Evolutionary conservation across 768 basidiomycete genomes (phyloP).

Genomic region (Tulasnella sp.): DNA sequence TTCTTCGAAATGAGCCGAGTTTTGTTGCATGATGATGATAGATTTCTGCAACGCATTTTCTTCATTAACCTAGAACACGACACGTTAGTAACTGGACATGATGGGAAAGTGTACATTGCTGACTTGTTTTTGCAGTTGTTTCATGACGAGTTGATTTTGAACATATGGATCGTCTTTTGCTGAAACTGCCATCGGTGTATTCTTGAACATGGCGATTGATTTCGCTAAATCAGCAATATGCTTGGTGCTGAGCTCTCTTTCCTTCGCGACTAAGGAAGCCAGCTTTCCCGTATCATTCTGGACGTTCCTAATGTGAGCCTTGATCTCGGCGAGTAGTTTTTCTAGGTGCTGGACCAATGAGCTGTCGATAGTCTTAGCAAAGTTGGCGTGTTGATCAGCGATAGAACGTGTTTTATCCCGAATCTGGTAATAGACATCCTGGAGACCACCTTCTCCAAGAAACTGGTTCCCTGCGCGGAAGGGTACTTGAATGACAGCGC

Average conservation of each 20-base stretch:
- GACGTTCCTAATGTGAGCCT: conserved; percentile 94
- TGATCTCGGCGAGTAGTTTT: conserved; percentile 89
- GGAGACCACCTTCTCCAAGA: conserved; percentile 90
- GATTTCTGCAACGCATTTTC: conserved; percentile 97
- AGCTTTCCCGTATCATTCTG: conserved; percentile 94
- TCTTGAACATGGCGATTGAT: conserved; percentile 83
- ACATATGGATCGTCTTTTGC: conserved; percentile 73
- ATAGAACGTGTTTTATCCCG: conserved; percentile 87
- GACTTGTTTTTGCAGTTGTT: conserved; percentile 70
- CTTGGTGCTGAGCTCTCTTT: conserved; percentile 76
- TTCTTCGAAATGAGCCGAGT: conserved; percentile 91
- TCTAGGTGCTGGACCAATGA: conserved; percentile 97
- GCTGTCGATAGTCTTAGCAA: conserved; percentile 89
- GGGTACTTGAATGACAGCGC: conserved; percentile 92
- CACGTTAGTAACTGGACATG: neutral
- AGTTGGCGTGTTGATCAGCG: conserved; percentile 91
- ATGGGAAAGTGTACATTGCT: conserved; percentile 11
- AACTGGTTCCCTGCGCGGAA: conserved; percentile 95
- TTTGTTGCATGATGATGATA: conserved; percentile 96
- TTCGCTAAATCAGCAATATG: conserved; percentile 78
- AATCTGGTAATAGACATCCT: conserved; percentile 86
- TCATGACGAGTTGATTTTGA: conserved; percentile 54
- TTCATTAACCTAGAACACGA: conserved; percentile 31
- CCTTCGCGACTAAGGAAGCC: conserved; percentile 80
- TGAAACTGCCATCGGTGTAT: conserved; percentile 78